Conservation (phyloP, 192 early-diverging fungal genomes). For the Podila horticola region DNA sequence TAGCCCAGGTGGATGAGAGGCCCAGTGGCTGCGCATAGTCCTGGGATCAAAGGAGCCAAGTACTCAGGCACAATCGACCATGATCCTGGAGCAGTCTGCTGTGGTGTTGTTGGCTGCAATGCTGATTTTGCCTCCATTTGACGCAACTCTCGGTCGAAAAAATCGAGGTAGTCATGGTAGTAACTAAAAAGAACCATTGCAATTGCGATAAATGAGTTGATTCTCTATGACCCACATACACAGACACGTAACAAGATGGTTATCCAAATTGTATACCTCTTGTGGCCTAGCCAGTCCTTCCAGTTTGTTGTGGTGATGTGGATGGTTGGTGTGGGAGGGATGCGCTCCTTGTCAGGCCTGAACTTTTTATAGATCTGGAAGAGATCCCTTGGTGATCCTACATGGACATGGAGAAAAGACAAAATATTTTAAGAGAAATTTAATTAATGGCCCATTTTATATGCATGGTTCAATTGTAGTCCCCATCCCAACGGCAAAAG, state of each 20-base stretch:
- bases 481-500: too few relatives aligned
- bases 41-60: constrained; percentile 34
- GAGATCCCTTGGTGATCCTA: constrained; percentile 34
- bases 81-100: neutral
- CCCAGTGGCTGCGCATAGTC: constrained; percentile 37
- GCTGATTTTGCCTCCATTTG: constrained; percentile 11
- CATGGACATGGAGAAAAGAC: neutral
- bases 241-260: neutral
- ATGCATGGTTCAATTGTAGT: too few relatives aligned
- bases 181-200: constrained; percentile 8
- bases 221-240: neutral
- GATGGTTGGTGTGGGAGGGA: constrained; percentile 41
- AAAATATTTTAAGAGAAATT: too few relatives aligned
- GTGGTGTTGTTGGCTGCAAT: neutral
- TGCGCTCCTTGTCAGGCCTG: constrained; percentile 42
- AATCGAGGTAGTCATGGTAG: constrained; percentile 49
- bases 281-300: constrained; percentile 47
- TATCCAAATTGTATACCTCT: constrained; percentile 4
- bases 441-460: too few relatives aligned
- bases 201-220: neutral
- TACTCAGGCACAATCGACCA: constrained; percentile 31
- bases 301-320: constrained; percentile 39
- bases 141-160: constrained; percentile 36
- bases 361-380: constrained; percentile 41
- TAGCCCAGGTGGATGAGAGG: constrained; percentile 42